These are phyloP conservation scores for Moricandia arvensis DNA, from an alignment of 345 rosid genomes.

Conservation along the genomic window DNA sequence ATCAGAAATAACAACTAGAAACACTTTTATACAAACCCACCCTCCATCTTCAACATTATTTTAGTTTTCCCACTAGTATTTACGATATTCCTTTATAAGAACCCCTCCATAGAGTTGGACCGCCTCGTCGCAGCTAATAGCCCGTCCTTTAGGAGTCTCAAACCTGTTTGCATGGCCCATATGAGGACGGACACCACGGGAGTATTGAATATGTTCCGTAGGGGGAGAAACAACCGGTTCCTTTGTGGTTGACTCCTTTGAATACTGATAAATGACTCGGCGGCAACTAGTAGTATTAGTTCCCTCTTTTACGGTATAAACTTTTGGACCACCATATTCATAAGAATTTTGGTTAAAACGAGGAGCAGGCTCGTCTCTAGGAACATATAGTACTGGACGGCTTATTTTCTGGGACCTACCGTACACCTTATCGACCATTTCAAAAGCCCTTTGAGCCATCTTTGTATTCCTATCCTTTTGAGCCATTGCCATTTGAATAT, in stretches of 20 bases:
- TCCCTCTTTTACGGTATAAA: slow-evolving; percentile 22
- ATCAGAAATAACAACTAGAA: slow-evolving; percentile 6
- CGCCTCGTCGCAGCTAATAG: slow-evolving; percentile 35
- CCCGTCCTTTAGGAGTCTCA: slow-evolving; percentile 12
- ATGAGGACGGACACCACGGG: slow-evolving; percentile 17
- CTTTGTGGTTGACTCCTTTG: slow-evolving; percentile 15
- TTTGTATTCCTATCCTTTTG: slow-evolving; percentile 25
- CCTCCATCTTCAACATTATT: slow-evolving; percentile 12
- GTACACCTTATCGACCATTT: slow-evolving; percentile 21
- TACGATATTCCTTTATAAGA: slow-evolving; percentile 30
- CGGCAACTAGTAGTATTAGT: background rate
- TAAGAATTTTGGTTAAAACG: slow-evolving; percentile 7
- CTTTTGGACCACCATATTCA: slow-evolving; percentile 21
- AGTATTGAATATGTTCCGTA: slow-evolving; percentile 11
- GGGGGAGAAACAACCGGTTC: slow-evolving; percentile 22
- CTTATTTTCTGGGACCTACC: slow-evolving; percentile 9
- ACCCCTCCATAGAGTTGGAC: slow-evolving; percentile 31
- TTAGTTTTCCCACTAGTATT: background rate
- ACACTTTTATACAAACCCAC: slow-evolving; percentile 23
- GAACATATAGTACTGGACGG: slow-evolving; percentile 8
- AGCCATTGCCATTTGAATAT: slow-evolving; percentile 27
- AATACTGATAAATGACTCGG: slow-evolving; percentile 16
- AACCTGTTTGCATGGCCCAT: background rate
- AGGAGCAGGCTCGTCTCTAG: slow-evolving; percentile 18
- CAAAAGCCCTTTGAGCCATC: slow-evolving; percentile 26